phyloP scores from a whole-genome alignment of 805 yeast species.

The Lipomyces kockii region DNA sequence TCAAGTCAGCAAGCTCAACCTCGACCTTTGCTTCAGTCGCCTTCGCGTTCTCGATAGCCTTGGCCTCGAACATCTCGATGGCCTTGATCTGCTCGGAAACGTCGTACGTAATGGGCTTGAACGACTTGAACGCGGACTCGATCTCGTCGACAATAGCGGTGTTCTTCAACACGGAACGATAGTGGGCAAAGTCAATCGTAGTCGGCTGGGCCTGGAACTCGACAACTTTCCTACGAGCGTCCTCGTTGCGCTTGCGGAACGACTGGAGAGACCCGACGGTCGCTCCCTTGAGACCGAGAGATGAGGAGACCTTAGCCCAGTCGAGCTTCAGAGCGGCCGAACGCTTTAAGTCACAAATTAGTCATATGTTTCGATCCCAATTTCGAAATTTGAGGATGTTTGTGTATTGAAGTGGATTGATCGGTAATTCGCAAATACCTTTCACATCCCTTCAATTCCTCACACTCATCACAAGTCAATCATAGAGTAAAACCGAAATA shows the following conservation, averaged over 20 bases:
- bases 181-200: constrained; percentile 78
- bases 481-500: neutral
- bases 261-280: constrained; percentile 87
- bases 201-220: constrained; percentile 75
- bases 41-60: constrained; percentile 94
- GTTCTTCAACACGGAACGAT: constrained; percentile 83
- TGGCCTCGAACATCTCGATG: constrained; percentile 89
- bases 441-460: neutral
- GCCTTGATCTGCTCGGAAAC: constrained; percentile 87
- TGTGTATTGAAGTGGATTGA: too few relatives aligned
- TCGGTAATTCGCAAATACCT: neutral
- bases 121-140: constrained; percentile 72
- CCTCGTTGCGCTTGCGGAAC: constrained; percentile 98
- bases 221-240: constrained; percentile 82
- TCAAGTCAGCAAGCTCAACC: constrained; percentile 82
- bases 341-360: constrained; percentile 18
- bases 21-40: constrained; percentile 87
- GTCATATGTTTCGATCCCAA: neutral
- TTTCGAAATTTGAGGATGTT: neutral
- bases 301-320: constrained; percentile 89
- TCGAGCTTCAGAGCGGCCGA: constrained; percentile 75
- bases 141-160: constrained; percentile 75
- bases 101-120: constrained; percentile 85
- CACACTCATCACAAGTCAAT: neutral
- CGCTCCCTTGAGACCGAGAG: constrained; percentile 88